phyloP scores from a whole-genome alignment of 2,329 filamentous ascomycete genomes.

The Fusarium cyanostomum region DNA sequence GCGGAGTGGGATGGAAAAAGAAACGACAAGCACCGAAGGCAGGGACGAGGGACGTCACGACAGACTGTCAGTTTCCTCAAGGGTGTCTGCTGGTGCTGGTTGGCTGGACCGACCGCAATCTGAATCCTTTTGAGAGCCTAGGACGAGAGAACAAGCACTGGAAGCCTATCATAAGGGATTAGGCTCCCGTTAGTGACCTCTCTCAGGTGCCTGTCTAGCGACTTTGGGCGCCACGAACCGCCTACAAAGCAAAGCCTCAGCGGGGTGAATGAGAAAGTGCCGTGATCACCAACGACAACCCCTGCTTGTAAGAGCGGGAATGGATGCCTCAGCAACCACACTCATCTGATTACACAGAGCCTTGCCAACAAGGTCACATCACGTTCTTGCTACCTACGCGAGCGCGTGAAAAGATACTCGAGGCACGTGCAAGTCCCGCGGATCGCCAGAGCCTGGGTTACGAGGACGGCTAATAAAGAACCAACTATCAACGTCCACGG shows the following conservation, averaged over 20 bases:
- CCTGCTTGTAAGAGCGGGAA: conserved; percentile 25
- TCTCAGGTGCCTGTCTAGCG: conserved; percentile 12
- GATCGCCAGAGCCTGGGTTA: conserved; percentile 1
- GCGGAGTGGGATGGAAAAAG: conserved; percentile 29
- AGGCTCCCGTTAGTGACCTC: conserved; percentile 23
- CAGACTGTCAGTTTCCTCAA: conserved; percentile 8
- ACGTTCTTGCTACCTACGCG: conserved; percentile 23
- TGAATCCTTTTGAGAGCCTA: not conserved
- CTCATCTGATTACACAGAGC: conserved; percentile 27
- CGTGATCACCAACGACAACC: conserved; percentile 23
- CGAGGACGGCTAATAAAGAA: conserved; percentile 1
- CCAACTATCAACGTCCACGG: conserved; percentile 11
- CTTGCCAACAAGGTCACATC: conserved; percentile 33
- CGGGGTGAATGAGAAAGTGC: conserved; percentile 20
- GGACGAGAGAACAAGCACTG: not conserved
- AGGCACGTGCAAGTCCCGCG: conserved; percentile 33
- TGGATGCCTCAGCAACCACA: conserved; percentile 43
- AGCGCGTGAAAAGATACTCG: conserved; percentile 27
- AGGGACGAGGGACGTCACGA: conserved; percentile 36
- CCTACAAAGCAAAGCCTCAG: conserved; percentile 7
- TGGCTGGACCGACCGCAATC: conserved; percentile 20
- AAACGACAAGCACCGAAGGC: conserved; percentile 29
- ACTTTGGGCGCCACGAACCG: conserved; percentile 13
- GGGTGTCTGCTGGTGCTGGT: conserved; percentile 14
- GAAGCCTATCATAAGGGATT: conserved; percentile 16